phyloP scores from a whole-genome alignment of 768 basidiomycete genomes.

The Pisolithus orientalis region DNA sequence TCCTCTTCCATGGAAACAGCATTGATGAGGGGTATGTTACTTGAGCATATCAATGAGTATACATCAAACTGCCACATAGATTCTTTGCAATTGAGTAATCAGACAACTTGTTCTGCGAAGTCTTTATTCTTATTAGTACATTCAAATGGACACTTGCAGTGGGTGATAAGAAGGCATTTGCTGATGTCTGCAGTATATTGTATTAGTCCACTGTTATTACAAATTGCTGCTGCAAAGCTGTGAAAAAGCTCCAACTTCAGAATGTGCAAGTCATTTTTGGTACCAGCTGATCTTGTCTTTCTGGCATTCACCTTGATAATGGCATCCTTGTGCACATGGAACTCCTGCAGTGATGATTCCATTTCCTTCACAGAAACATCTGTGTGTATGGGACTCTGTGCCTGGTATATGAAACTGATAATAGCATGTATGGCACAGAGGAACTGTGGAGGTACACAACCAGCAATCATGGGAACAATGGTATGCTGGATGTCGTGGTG shows the following conservation, averaged over 20 bases:
- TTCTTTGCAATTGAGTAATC: conserved; percentile 25
- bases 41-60: conserved; percentile 14
- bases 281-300: background rate
- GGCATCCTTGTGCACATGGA: too few relatives aligned
- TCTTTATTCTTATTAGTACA: conserved; percentile 22
- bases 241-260: too few relatives aligned
- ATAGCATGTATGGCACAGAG: too few relatives aligned
- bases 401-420: too few relatives aligned
- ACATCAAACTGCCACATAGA: too few relatives aligned
- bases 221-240: too few relatives aligned
- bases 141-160: conserved; percentile 22
- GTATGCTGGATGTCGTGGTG: background rate
- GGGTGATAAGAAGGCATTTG: conserved; percentile 24
- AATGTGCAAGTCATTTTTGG: too few relatives aligned
- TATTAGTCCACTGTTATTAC: too few relatives aligned
- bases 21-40: background rate
- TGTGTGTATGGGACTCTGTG: too few relatives aligned
- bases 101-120: conserved; percentile 29
- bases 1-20: background rate
- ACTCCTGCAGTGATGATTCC: too few relatives aligned
- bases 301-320: background rate
- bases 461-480: background rate
- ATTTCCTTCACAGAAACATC: too few relatives aligned
- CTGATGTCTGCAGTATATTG: conserved; percentile 32
- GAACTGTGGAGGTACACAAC: background rate